phyloP scores from a whole-genome alignment of 768 basidiomycete genomes.

The Boletus sensibilis region DNA sequence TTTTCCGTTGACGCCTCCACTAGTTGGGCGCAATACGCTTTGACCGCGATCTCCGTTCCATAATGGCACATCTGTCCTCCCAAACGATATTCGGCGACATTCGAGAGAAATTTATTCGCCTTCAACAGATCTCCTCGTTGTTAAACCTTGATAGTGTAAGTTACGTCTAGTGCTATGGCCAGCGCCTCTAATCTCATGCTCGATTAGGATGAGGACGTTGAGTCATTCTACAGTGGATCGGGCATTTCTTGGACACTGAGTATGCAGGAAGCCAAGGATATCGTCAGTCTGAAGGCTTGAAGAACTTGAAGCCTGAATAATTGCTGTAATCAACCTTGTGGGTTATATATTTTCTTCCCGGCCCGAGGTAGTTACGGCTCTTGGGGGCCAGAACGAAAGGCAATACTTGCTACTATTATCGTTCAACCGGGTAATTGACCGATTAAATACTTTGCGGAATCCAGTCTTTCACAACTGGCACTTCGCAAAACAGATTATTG shows the following conservation, averaged over 20 bases:
- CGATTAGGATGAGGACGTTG: slow-evolving; percentile 84
- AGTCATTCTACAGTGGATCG: slow-evolving; percentile 91
- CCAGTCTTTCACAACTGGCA: background rate
- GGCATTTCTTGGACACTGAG: slow-evolving; percentile 88
- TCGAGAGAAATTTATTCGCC: slow-evolving; percentile 84
- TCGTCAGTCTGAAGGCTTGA: slow-evolving; percentile 55
- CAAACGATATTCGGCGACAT: slow-evolving; percentile 90
- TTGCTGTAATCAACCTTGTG: too few relatives aligned
- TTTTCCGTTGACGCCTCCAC: slow-evolving; percentile 2
- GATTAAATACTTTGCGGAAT: background rate
- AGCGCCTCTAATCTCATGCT: slow-evolving; percentile 6
- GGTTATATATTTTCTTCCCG: background rate
- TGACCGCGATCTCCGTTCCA: slow-evolving; percentile 85
- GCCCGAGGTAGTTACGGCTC: too few relatives aligned
- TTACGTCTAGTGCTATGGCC: background rate
- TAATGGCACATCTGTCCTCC: slow-evolving; percentile 78
- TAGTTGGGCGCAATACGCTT: slow-evolving; percentile 96
- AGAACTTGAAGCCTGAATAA: slow-evolving; percentile 22
- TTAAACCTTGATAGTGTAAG: slow-evolving; percentile 80
- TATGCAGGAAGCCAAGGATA: slow-evolving; percentile 69
- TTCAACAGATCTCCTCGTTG: slow-evolving; percentile 92
- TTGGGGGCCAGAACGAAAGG: background rate
- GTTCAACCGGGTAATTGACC: background rate
- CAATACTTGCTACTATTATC: background rate
- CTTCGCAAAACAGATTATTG: too few relatives aligned